Conservation (phyloP, 2,329 filamentous ascomycete genomes). For the Phoma sp. region DNA sequence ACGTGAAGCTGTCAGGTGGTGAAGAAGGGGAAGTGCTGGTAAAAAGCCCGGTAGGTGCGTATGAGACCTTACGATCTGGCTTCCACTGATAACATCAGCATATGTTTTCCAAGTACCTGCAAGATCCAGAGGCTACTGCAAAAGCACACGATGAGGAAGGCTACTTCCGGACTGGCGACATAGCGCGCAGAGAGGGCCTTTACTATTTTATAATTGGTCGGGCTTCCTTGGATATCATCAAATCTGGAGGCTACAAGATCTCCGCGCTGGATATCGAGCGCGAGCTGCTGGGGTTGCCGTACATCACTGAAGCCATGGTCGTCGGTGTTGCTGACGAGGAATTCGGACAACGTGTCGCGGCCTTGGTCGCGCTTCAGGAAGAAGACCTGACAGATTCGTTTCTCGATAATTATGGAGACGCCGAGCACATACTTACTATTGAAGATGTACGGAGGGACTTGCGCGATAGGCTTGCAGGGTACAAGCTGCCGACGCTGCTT, state of each 20-base stretch:
- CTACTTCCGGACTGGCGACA: conserved; percentile 59
- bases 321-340: conserved; percentile 61
- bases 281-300: conserved; percentile 57
- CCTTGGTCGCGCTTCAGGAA: conserved; percentile 54
- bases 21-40: conserved; percentile 58
- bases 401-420: conserved; percentile 22
- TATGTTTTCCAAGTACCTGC: conserved; percentile 51
- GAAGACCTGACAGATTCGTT: conserved; percentile 35
- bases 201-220: conserved; percentile 62
- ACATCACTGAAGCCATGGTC: conserved; percentile 60
- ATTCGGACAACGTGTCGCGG: conserved; percentile 63
- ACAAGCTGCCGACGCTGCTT: conserved; percentile 58
- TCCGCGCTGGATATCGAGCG: conserved; percentile 62
- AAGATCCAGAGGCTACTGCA: conserved; percentile 53
- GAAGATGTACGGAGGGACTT: conserved; percentile 53
- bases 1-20: conserved; percentile 51
- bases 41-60: conserved; percentile 40
- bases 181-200: conserved; percentile 48
- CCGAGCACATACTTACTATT: conserved; percentile 43
- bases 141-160: conserved; percentile 56
- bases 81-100: conserved; percentile 28
- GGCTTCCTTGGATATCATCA: conserved; percentile 61
- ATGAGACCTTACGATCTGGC: not conserved
- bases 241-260: conserved; percentile 63
- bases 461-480: conserved; percentile 53